Conservation (phyloP, 352 stramenopile genomes). For the Phytophthora fragariae region DNA sequence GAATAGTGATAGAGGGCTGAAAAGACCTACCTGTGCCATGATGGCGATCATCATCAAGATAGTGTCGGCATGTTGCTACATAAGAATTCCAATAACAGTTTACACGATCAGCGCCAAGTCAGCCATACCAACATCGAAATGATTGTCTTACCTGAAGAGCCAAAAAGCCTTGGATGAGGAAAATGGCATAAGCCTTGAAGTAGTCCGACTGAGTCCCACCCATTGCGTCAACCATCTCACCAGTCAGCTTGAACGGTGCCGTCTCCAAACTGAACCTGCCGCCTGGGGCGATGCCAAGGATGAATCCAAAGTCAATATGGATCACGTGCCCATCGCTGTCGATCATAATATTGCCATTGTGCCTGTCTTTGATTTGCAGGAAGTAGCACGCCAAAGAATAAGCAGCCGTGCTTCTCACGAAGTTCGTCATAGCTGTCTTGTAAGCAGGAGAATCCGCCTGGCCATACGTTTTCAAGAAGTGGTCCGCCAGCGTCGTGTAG, state of each 20-base stretch:
- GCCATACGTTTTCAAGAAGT: slow-evolving; percentile 96
- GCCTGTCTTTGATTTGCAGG: slow-evolving; percentile 98
- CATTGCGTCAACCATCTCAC: slow-evolving; percentile 98
- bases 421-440: slow-evolving; percentile 96
- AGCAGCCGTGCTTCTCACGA: slow-evolving; percentile 96
- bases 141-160: slow-evolving; percentile 86
- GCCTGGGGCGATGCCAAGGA: slow-evolving; percentile 97
- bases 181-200: slow-evolving; percentile 98
- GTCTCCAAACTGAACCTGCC: slow-evolving; percentile 96
- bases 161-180: slow-evolving; percentile 97
- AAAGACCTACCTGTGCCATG: slow-evolving; percentile 65
- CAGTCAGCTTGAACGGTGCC: slow-evolving; percentile 98
- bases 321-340: slow-evolving; percentile 97
- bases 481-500: slow-evolving; percentile 88
- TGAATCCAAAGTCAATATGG: slow-evolving; percentile 99
- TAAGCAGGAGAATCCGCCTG: slow-evolving; percentile 81
- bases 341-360: slow-evolving; percentile 99
- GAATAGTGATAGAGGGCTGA: too few species aligned
- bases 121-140: neutral
- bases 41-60: slow-evolving; percentile 98
- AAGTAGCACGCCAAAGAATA: slow-evolving; percentile 99
- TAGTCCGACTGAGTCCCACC: slow-evolving; percentile 90
- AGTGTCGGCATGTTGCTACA: slow-evolving; percentile 91
- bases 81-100: slow-evolving; percentile 9
- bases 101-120: slow-evolving; percentile 24